Conservation (phyloP, 768 basidiomycete species). For the Kwoniella europaea region DNA sequence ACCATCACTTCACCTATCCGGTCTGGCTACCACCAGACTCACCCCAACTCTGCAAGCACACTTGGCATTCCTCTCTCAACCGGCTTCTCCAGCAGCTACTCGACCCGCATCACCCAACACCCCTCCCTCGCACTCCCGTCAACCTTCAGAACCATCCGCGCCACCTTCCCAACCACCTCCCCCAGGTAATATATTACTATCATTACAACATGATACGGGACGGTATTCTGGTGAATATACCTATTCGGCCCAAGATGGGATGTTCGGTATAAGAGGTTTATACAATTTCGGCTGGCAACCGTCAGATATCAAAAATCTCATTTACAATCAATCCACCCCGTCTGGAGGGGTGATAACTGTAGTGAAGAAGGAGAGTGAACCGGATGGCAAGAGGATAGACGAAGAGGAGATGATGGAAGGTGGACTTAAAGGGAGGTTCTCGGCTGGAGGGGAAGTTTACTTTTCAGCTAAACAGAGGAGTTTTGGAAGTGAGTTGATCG, state of each 20-base stretch:
- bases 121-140: conserved; percentile 57
- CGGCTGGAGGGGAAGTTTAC: conserved; percentile 90
- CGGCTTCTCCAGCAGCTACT: conserved; percentile 59
- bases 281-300: conserved; percentile 86
- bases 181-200: conserved; percentile 69
- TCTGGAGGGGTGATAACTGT: not conserved
- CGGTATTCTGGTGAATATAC: conserved; percentile 93
- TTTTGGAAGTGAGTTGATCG: conserved; percentile 73
- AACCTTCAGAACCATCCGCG: conserved; percentile 48
- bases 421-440: conserved; percentile 85
- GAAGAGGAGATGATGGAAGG: conserved; percentile 93
- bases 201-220: conserved; percentile 87
- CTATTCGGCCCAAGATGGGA: conserved; percentile 90
- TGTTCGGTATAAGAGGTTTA: conserved; percentile 85
- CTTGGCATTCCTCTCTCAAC: conserved; percentile 65
- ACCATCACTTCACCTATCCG: conserved; percentile 85
- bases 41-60: conserved; percentile 78
- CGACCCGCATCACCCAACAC: conserved; percentile 33
- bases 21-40: conserved; percentile 81
- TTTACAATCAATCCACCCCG: conserved; percentile 5
- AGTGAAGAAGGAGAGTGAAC: conserved; percentile 44
- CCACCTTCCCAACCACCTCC: conserved; percentile 60
- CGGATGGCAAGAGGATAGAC: conserved; percentile 75
- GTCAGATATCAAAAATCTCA: conserved; percentile 26
- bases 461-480: conserved; percentile 90